Evolutionary conservation across 2,329 filamentous ascomycete species (phyloP), one percentile per base, ranked within the genome.

Genomic region (Xylariales sp.): DNA sequence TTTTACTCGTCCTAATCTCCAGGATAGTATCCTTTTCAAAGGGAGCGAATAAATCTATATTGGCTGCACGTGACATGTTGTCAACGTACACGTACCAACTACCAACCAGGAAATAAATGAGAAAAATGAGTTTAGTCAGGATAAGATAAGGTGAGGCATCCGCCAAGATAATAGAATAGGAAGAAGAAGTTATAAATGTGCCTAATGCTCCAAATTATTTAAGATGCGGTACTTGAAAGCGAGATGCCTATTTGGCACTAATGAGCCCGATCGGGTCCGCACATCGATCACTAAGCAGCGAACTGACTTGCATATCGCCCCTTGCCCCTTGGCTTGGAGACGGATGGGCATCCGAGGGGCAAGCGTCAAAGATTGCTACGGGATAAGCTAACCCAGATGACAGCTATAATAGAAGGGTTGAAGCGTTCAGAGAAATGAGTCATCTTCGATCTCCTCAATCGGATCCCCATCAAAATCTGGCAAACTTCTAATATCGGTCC

Each of bases 1-100:
- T 85, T 68, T 81, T 84, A 30, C 86, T 86, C 0, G 84, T 84
- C 36, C 88, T 85, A 14, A 91, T 78, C 73, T 90, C 85, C 28
- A 87, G 76, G 12, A 91, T 79, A 3, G 77, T 82, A 65, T 89
- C 87, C 30, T 75, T 78, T 50, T 80, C 80, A 34, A 84, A 82
- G 3, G 83, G 81, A 36, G 81, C 79, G 16, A 50, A 68, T 48
- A 71, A 36, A 46, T 71, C 64, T 34, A 81, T 67, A 18, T 75
- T 71, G 39, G 71, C 72, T 28, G 69, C 69, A 32, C 72, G 71
- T 6, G 69, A 65, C 75, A 77, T 77, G 60, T 62, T 67, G 56
- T 65, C 14, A 36, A 49, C 30, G 12, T 57, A 9, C 6, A 53
- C 8, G 3, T 62, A 23, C 30, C 7, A 6, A 34, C 7, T 2